Conservation (phyloP, 1,284 basidiomycete genomes). For the Amylostereum chailletii region DNA sequence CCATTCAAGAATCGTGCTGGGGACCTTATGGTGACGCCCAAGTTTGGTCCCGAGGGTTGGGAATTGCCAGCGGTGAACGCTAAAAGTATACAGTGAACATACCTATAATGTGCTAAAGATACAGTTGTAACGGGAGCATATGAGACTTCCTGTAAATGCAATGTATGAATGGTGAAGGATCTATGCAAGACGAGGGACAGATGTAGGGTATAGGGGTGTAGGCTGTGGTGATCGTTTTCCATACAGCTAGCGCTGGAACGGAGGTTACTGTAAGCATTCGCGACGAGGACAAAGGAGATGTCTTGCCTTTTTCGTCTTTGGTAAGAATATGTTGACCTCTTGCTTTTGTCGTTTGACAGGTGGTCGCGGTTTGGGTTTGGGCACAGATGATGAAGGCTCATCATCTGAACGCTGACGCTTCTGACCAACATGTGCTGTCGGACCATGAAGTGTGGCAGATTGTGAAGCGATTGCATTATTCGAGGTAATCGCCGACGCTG, state of each 20-base stretch:
- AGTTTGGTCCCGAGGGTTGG: slow-evolving; percentile 78
- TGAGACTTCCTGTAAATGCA: neutral
- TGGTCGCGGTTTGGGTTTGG: slow-evolving; percentile 12
- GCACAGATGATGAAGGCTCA: neutral
- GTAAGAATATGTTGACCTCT: slow-evolving; percentile 22
- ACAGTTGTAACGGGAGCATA: neutral
- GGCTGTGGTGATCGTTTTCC: neutral
- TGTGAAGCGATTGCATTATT: no score
- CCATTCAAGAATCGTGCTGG: slow-evolving; percentile 66
- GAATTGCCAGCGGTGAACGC: slow-evolving; percentile 74
- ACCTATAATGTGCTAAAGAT: slow-evolving; percentile 4
- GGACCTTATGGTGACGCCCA: slow-evolving; percentile 65
- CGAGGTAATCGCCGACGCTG: no score
- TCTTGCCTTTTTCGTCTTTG: slow-evolving; percentile 16
- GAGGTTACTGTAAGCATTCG: neutral
- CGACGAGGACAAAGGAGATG: neutral
- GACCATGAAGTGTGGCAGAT: no score
- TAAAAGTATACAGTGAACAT: slow-evolving; percentile 11
- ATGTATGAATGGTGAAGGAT: no score
- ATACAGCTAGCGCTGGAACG: neutral
- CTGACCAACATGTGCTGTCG: slow-evolving; percentile 15
- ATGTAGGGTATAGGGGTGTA: neutral
- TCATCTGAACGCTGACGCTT: slow-evolving; percentile 2
- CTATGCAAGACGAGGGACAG: no score
- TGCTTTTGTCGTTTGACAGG: slow-evolving; percentile 20